These are phyloP conservation scores for Tricholoma flavovirens DNA, from an alignment of 768 basidiomycete species.

Conservation along the genomic window DNA sequence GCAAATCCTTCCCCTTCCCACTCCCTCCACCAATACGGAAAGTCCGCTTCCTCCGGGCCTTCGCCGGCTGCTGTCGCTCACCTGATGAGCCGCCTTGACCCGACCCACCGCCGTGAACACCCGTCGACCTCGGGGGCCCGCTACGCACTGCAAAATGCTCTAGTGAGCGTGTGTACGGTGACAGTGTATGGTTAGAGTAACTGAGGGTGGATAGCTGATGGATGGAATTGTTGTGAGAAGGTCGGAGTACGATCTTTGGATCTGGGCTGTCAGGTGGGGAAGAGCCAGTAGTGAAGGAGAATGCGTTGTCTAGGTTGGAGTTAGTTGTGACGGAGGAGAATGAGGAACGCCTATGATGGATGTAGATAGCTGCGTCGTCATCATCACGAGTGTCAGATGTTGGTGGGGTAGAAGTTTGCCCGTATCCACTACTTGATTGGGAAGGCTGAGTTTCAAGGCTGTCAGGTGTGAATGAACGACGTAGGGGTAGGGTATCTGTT, in stretches of 20 bases:
- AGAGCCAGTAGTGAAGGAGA: conserved; percentile 16
- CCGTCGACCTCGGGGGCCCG: conserved; percentile 55
- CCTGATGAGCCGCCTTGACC: conserved; percentile 10
- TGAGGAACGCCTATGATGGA: conserved; percentile 30
- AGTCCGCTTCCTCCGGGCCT: conserved; percentile 72
- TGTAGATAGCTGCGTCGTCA: conserved; percentile 18
- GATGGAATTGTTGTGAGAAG: conserved; percentile 61
- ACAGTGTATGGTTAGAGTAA: conserved; percentile 88
- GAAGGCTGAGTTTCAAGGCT: conserved; percentile 48
- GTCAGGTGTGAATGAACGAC: conserved; percentile 42
- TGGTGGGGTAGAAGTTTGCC: conserved; percentile 41
- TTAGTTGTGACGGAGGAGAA: conserved; percentile 22
- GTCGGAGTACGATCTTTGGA: conserved; percentile 59
- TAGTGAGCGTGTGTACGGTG: conserved; percentile 86
- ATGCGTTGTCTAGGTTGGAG: conserved; percentile 19
- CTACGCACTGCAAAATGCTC: conserved; percentile 92
- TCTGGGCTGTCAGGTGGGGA: conserved; percentile 29
- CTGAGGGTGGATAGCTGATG: conserved; percentile 84
- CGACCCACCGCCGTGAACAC: conserved; percentile 9
- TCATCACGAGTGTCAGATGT: conserved; percentile 30
- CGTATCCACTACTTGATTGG: conserved; percentile 40
- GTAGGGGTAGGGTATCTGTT: conserved; percentile 14
- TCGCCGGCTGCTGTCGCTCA: conserved; percentile 49
- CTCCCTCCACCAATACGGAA: conserved; percentile 47
- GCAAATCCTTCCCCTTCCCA: neutral